Conservation (phyloP, 176 grass and related monocot genomes). For the Tuctoria greenei region DNA sequence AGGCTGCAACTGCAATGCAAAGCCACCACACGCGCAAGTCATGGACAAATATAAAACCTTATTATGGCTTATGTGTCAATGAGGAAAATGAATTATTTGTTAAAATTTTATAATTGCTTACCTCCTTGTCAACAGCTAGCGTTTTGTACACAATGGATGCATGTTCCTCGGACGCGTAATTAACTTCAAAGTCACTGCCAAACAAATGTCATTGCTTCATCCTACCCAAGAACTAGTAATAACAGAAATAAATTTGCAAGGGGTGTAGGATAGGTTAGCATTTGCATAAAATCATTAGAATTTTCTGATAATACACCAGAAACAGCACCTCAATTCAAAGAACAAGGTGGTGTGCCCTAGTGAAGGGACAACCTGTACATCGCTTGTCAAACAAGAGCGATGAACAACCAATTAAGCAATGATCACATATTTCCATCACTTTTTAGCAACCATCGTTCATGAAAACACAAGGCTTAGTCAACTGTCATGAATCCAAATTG, state of each 20-base stretch:
- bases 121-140: conserved; percentile 73
- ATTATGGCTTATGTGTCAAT: too few species aligned
- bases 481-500: too few species aligned
- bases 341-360: background rate
- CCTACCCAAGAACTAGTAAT: background rate
- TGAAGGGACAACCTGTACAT: background rate
- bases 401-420: background rate
- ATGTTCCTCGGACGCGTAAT: conserved; percentile 53
- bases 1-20: conserved; percentile 65
- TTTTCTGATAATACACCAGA: background rate
- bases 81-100: too few species aligned
- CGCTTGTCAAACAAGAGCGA: background rate
- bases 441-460: background rate
- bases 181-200: conserved; percentile 63
- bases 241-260: background rate
- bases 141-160: conserved; percentile 50
- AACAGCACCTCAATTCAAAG: background rate
- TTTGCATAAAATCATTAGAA: background rate
- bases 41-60: background rate
- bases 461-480: too few species aligned
- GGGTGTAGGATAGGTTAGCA: background rate
- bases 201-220: conserved; percentile 7
- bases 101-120: background rate
- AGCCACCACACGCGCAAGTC: background rate
- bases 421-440: background rate